Evolutionary conservation across 2,329 filamentous ascomycete species (phyloP), one percentile per base, ranked within the genome.

Genomic region (Rhynchosporium graminicola): DNA sequence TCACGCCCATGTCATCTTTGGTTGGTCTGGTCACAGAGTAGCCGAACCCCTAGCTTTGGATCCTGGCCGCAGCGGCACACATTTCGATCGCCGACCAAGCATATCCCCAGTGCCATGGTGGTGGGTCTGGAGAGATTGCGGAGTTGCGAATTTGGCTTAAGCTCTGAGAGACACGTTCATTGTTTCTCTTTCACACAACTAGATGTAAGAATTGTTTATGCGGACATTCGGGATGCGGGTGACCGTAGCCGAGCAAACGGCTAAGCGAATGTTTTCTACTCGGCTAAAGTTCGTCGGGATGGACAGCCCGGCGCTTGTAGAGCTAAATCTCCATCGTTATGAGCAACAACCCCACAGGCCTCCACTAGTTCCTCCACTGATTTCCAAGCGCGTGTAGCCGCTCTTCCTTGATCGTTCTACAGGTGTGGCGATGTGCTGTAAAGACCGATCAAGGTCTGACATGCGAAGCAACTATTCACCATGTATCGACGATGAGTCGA

Each of bases 21-120:
- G 40, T 13, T 7, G 29, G 40, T 13, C 12, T 20, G 29, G 54
- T 46, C 54, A 31, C 45, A 46, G 38, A 42, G 29, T 40, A 43
- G 26, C 42, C 40, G 54, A 26, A 31, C 54, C 40, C 42, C 42
- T 33, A 43, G 54, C 31, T 57, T 57, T 46, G 26, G 43, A 4
- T 46, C 28, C 40, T 9, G 51, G 33, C 51, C 51, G 33, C 28
- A 54, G 51, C 51, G 33, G 33, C 50, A 46, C 20, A 3, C 36
- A 9, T 12, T 38, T 20, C 36, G 51, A 54, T 54, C 51, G n/a
- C 51, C 51, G 36, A 54, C 51, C 51, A 54, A 36, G n/a, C 20
- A 54, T 33, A 40, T 54, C 51, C 54, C 54, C 54, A 26, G 54
- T 43, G 54, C 54, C 54, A 57, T 57, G 54, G 54, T 46, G 33